Percentiles rank a stretch among this genome's conserved stretches.
These are phyloP conservation scores for Salvia miltiorrhiza DNA, from an alignment of 257 asterid species.

Conservation along the genomic window DNA sequence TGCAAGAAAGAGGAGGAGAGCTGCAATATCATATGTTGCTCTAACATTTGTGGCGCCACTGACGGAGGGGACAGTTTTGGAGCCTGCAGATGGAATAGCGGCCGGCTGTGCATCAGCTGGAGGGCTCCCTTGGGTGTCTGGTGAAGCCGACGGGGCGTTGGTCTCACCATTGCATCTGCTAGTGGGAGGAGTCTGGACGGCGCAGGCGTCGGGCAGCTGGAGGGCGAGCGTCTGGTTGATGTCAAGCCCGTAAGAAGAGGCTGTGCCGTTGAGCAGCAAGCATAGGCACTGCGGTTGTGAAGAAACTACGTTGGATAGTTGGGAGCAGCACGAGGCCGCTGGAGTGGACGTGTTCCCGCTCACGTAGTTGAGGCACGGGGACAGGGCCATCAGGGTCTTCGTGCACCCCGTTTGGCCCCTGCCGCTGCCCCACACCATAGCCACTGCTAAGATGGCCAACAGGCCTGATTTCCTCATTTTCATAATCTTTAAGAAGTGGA, in stretches of 20 bases:
- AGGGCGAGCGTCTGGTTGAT: slow-evolving; percentile 56
- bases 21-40: slow-evolving; percentile 16
- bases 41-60: slow-evolving; percentile 27
- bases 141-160: slow-evolving; percentile 36
- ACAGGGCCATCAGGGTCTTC: slow-evolving; percentile 34
- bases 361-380: slow-evolving; percentile 56
- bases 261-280: slow-evolving; percentile 32
- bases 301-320: slow-evolving; percentile 36
- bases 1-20: slow-evolving; percentile 27
- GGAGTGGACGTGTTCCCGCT: slow-evolving; percentile 51
- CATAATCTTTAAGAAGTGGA: too few relatives aligned
- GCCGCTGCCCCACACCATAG: slow-evolving; percentile 16
- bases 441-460: neutral
- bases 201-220: slow-evolving; percentile 46
- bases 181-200: slow-evolving; percentile 48
- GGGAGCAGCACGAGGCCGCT: slow-evolving; percentile 50
- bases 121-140: slow-evolving; percentile 25
- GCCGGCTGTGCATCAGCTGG: slow-evolving; percentile 30
- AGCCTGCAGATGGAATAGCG: slow-evolving; percentile 39
- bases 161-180: slow-evolving; percentile 47
- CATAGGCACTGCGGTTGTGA: slow-evolving; percentile 59
- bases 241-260: slow-evolving; percentile 35
- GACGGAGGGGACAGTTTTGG: slow-evolving; percentile 39
- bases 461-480: slow-evolving; percentile 24
- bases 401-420: slow-evolving; percentile 46